Evolutionary conservation across 495 filamentous ascomycete species (phyloP).

Genomic region (Massariosphaeria phaeospora): DNA sequence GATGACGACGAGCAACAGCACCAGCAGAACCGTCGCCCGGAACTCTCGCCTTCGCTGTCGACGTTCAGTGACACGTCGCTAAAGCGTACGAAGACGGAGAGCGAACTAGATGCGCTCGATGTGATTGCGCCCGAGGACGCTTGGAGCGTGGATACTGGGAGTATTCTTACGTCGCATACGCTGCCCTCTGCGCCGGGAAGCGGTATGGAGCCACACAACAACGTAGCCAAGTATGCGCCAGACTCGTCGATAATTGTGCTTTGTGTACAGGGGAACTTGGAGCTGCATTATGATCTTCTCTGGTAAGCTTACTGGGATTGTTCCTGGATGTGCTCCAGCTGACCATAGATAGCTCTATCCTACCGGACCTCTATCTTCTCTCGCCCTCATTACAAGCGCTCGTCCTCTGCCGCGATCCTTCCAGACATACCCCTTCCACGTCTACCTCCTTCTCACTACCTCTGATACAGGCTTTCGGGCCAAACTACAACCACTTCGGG

Average conservation of each 20-base stretch:
- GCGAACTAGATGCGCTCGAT: conserved; percentile 22
- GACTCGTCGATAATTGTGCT: conserved; percentile 18
- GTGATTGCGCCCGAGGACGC: conserved; percentile 19
- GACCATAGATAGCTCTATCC: conserved; percentile 4
- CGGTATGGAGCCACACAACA: conserved; percentile 16
- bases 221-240: conserved; percentile 13
- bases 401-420: conserved; percentile 29
- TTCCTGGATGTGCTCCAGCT: background rate
- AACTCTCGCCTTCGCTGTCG: background rate
- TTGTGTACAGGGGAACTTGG: conserved; percentile 25
- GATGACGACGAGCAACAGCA: conserved; percentile 6
- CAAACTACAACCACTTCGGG: conserved; percentile 30
- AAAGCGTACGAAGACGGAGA: conserved; percentile 23
- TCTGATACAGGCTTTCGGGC: conserved; percentile 24
- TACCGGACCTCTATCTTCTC: conserved; percentile 20
- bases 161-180: conserved; percentile 26
- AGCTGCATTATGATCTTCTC: conserved; percentile 31
- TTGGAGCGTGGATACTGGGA: conserved; percentile 25
- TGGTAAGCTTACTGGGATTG: conserved; percentile 16
- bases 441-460: conserved; percentile 17
- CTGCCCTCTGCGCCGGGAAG: background rate
- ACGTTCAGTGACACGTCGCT: conserved; percentile 10
- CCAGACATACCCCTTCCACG: conserved; percentile 22
- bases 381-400: conserved; percentile 29
- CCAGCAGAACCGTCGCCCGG: too few species aligned